Percentiles rank a stretch among this genome's conserved stretches.
Evolutionary conservation across 106 monocot species (phyloP).

Genomic region (Xerophyta viscosa): DNA sequence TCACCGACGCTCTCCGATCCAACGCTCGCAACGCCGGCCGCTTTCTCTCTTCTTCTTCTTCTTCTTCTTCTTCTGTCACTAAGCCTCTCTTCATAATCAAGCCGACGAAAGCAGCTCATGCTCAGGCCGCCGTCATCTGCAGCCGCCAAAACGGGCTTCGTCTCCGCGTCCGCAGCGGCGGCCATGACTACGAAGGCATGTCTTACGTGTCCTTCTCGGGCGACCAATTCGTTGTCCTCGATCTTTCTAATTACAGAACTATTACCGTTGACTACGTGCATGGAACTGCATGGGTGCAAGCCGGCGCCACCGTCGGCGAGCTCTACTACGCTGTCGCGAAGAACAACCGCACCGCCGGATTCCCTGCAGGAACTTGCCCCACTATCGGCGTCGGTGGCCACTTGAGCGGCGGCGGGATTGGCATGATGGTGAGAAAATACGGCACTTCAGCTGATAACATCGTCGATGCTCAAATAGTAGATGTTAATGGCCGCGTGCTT

Average conservation of each 20-base stretch:
- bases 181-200: slow-evolving; percentile 64
- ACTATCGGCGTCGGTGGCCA: slow-evolving; percentile 44
- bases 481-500: slow-evolving; percentile 24
- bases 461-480: slow-evolving; percentile 29
- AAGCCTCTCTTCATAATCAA: slow-evolving; percentile 37
- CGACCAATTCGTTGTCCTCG: slow-evolving; percentile 12
- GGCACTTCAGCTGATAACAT: slow-evolving; percentile 39
- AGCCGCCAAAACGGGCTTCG: slow-evolving; percentile 6
- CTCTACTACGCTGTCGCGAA: slow-evolving; percentile 27
- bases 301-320: slow-evolving; percentile 53
- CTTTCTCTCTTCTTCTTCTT: too few species aligned
- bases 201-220: slow-evolving; percentile 27
- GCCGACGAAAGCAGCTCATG: slow-evolving; percentile 20
- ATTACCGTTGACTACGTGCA: slow-evolving; percentile 17
- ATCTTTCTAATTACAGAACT: slow-evolving; percentile 27
- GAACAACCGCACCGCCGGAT: slow-evolving; percentile 13
- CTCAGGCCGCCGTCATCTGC: slow-evolving; percentile 29
- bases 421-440: slow-evolving; percentile 29
- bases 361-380: slow-evolving; percentile 38
- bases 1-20: too few species aligned
- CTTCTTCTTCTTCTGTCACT: slow-evolving; percentile 1
- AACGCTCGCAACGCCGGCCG: too few species aligned
- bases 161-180: slow-evolving; percentile 45
- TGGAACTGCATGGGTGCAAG: slow-evolving; percentile 45
- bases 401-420: slow-evolving; percentile 47